Evolutionary conservation across 2,329 filamentous ascomycete genomes (phyloP).

Genomic region (Trichoderma sp.): DNA sequence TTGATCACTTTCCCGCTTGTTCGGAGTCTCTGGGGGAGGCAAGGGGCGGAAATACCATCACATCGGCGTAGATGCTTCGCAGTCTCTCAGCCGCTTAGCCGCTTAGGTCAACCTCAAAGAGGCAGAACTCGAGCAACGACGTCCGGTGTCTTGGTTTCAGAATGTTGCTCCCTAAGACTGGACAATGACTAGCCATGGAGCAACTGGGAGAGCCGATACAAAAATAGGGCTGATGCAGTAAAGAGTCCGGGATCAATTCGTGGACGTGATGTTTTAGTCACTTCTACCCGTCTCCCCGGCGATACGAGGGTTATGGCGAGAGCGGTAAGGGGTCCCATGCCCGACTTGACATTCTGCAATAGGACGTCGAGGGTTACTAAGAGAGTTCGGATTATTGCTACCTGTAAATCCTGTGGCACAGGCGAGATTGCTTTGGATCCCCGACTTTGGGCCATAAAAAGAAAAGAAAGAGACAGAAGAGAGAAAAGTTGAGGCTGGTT

Average conservation of each 20-base stretch:
- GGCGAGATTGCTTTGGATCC: background rate
- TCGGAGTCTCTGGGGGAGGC: background rate
- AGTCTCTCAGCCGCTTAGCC: conserved; percentile 11
- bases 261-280: background rate
- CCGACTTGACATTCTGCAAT: background rate
- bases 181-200: background rate
- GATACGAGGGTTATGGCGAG: background rate
- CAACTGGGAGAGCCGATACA: background rate
- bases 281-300: conserved; percentile 1
- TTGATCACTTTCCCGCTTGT: background rate
- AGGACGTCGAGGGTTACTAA: background rate
- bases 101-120: conserved; percentile 1
- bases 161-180: background rate
- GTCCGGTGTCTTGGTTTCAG: conserved; percentile 10
- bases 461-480: background rate
- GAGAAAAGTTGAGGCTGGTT: background rate
- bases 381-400: background rate
- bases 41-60: background rate
- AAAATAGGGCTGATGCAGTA: conserved; percentile 7
- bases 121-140: background rate
- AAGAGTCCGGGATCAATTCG: background rate
- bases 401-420: background rate
- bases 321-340: background rate
- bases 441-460: background rate
- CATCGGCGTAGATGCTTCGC: conserved; percentile 2